A percentile compares a stretch with the other conserved stretches of the same genome.
Evolutionary conservation across 2,329 filamentous ascomycete genomes (phyloP).

Genomic region (Ceratocystis eucalypticola): DNA sequence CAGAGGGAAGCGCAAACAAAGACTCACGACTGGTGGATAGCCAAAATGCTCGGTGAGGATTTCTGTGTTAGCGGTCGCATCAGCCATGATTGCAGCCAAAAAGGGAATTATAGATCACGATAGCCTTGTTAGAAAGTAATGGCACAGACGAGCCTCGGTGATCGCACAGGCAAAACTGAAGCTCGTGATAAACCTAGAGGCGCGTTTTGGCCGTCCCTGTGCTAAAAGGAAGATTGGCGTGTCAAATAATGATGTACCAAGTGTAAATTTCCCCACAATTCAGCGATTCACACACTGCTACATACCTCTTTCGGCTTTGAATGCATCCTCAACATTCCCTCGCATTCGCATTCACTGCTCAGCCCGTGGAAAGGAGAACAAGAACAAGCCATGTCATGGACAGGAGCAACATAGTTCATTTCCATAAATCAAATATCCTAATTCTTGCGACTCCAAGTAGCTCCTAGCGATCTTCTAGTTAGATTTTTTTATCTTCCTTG

Average conservation of each 20-base stretch:
- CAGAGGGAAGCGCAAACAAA: conserved; percentile 3
- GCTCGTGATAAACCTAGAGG: not conserved
- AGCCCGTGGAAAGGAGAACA: not conserved
- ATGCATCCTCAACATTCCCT: not conserved
- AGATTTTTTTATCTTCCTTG: too few relatives aligned
- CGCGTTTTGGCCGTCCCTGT: conserved; percentile 1
- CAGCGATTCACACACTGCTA: not conserved
- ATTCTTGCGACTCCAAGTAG: not conserved
- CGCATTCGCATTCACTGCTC: not conserved
- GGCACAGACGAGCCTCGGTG: not conserved
- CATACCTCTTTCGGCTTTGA: not conserved
- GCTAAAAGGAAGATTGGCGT: not conserved
- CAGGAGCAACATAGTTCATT: not conserved
- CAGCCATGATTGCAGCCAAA: conserved; percentile 12
- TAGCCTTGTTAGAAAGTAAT: not conserved
- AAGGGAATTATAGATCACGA: not conserved
- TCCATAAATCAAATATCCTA: not conserved
- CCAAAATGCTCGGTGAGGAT: conserved; percentile 91
- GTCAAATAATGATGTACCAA: not conserved
- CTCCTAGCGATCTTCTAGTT: too few relatives aligned
- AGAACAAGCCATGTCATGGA: not conserved
- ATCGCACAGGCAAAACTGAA: not conserved
- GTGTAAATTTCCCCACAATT: not conserved
- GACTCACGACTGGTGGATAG: conserved; percentile 75
- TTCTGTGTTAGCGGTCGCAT: conserved; percentile 36